Conservation (phyloP, 2,329 filamentous ascomycete species). For the Parastagonospora nodorum region DNA sequence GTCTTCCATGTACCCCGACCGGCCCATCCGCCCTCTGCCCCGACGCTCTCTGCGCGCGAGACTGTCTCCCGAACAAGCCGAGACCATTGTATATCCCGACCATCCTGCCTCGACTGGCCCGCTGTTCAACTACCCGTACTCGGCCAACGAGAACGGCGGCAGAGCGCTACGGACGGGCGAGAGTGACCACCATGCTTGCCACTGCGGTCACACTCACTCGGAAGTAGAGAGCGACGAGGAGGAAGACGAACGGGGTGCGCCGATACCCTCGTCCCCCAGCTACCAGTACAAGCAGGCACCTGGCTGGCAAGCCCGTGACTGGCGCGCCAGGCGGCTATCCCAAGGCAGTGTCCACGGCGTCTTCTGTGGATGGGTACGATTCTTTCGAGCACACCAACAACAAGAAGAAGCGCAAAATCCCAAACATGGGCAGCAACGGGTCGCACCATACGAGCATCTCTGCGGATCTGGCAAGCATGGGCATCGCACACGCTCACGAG, state of each 20-base stretch:
- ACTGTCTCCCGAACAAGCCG: constrained; percentile 81
- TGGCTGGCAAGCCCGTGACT: constrained; percentile 29
- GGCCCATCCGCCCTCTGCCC: constrained; percentile 90
- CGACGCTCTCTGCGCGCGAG: constrained; percentile 86
- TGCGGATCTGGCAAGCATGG: constrained; percentile 68
- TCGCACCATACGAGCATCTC: constrained; percentile 62
- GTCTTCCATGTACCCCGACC: constrained; percentile 82
- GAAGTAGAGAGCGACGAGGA: constrained; percentile 67
- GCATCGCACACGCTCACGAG: constrained; percentile 56
- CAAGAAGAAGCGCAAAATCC: constrained; percentile 99
- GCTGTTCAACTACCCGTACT: constrained; percentile 73
- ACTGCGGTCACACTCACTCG: constrained; percentile 52
- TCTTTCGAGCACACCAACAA: constrained; percentile 99
- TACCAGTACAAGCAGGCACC: constrained; percentile 44
- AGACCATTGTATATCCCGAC: constrained; percentile 80
- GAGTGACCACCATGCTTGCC: constrained; percentile 56
- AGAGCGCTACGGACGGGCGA: constrained; percentile 53
- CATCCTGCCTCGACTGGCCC: constrained; percentile 72
- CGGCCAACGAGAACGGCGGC: constrained; percentile 35
- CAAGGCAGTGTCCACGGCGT: constrained; percentile 63
- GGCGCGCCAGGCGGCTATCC: constrained; percentile 40
- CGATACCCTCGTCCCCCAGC: constrained; percentile 49
- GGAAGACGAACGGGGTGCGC: constrained; percentile 49
- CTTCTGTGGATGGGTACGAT: constrained; percentile 86
- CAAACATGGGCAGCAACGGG: constrained; percentile 76